Percentiles rank a stretch among this genome's conserved stretches.
These are phyloP conservation scores for Talaromyces pinophilus DNA, from an alignment of 2,329 filamentous ascomycete species.

Conservation along the genomic window DNA sequence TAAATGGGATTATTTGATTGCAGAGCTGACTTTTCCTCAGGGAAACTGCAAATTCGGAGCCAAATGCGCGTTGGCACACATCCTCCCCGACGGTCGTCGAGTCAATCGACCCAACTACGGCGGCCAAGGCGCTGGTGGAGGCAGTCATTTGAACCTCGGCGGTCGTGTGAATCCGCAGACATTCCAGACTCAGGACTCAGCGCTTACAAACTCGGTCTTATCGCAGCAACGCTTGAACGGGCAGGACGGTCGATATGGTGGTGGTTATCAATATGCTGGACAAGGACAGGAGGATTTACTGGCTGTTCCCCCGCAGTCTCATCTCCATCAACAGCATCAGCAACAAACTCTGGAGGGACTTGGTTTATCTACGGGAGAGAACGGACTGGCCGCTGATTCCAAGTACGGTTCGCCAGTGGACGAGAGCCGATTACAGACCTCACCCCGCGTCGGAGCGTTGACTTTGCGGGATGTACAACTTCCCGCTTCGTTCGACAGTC, in stretches of 20 bases:
- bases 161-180: conserved; percentile 67
- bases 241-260: conserved; percentile 47
- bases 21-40: conserved; percentile 47
- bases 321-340: conserved; percentile 35
- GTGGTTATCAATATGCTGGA: conserved; percentile 40
- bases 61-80: conserved; percentile 95
- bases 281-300: conserved; percentile 45
- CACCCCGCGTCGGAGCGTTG: conserved; percentile 63
- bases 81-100: conserved; percentile 87
- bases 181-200: conserved; percentile 67
- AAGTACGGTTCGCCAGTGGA: conserved; percentile 84
- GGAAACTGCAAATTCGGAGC: conserved; percentile 99
- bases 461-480: conserved; percentile 91
- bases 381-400: conserved; percentile 60
- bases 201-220: conserved; percentile 72
- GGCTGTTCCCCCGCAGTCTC: conserved; percentile 37
- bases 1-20: background rate
- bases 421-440: conserved; percentile 74
- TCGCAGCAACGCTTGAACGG: conserved; percentile 60
- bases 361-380: conserved; percentile 46
- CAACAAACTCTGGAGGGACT: conserved; percentile 29
- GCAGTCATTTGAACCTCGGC: conserved; percentile 63
- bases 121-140: conserved; percentile 56
- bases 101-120: conserved; percentile 70
- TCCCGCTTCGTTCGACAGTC: conserved; percentile 93